Evolutionary conservation across 148 eudicot genomes (phyloP).

Genomic region (Vaccinium myrtillus): DNA sequence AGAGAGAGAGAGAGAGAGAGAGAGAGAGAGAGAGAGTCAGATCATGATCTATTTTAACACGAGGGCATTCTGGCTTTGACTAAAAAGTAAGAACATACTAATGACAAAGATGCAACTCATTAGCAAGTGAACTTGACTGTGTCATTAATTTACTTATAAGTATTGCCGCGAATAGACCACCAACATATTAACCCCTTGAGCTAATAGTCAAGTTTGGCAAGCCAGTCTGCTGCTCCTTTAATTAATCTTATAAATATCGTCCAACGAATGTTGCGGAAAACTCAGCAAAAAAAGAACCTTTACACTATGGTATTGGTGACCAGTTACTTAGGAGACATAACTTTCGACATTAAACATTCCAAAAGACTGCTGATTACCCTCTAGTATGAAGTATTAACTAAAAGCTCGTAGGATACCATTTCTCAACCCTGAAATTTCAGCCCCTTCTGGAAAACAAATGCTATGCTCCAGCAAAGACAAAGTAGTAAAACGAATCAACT

Average conservation of each 20-base stretch:
- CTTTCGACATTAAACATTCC: background rate
- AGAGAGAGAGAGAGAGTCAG: background rate
- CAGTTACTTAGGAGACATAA: background rate
- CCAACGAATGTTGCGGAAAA: background rate
- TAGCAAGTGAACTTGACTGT: background rate
- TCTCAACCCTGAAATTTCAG: background rate
- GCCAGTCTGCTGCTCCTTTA: constrained; percentile 1
- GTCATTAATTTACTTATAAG: background rate
- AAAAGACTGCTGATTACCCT: background rate
- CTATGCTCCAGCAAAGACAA: background rate
- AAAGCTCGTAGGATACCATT: background rate
- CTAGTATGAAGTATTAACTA: background rate
- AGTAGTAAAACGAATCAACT: background rate
- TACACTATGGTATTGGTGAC: background rate
- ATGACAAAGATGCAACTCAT: background rate
- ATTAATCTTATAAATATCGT: background rate
- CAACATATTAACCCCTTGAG: background rate
- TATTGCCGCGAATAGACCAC: background rate
- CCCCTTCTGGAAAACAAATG: background rate
- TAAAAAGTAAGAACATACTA: background rate
- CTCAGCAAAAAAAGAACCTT: background rate
- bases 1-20: background rate
- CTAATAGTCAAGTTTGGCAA: background rate
- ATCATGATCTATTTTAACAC: background rate
- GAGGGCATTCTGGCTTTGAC: background rate